These are phyloP conservation scores for Crithidia mellificae DNA, from an alignment of 208 protist genomes.

Conservation along the genomic window DNA sequence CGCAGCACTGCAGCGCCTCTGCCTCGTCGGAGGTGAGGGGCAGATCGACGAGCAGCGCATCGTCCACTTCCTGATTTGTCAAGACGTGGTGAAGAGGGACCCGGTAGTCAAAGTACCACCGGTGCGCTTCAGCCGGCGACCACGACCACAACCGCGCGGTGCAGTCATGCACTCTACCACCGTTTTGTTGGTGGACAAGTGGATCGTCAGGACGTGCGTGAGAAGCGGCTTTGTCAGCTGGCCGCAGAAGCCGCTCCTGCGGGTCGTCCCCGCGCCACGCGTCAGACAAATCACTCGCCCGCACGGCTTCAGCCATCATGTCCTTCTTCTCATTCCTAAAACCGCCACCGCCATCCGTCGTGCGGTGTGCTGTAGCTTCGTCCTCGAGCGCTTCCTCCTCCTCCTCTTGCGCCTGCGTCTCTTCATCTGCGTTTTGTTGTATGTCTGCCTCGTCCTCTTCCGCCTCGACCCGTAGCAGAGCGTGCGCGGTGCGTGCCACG, in stretches of 20 bases:
- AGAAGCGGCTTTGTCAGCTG: too few relatives aligned
- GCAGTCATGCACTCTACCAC: background rate
- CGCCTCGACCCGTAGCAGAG: background rate
- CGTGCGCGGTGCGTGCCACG: background rate
- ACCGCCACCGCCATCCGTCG: too few relatives aligned
- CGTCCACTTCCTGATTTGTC: conserved; percentile 13
- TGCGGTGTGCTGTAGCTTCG: too few relatives aligned
- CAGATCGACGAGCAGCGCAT: conserved; percentile 9
- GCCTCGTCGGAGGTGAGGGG: conserved; percentile 26
- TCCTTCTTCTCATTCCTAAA: conserved; percentile 13
- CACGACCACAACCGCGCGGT: conserved; percentile 23
- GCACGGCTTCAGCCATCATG: background rate
- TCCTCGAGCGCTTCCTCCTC: too few relatives aligned
- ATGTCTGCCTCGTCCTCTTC: background rate
- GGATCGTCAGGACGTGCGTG: background rate
- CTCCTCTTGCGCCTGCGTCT: background rate
- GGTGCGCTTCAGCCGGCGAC: conserved; percentile 26
- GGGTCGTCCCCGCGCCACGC: conserved; percentile 28
- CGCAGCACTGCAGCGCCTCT: conserved; percentile 52
- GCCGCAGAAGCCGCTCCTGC: background rate
- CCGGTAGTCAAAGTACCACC: conserved; percentile 25
- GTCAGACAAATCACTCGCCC: background rate
- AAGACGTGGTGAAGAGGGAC: conserved; percentile 23
- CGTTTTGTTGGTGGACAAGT: background rate
- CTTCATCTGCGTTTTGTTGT: background rate